phyloP scores from a whole-genome alignment of 2,329 filamentous ascomycete species.

The Fusarium continuum region DNA sequence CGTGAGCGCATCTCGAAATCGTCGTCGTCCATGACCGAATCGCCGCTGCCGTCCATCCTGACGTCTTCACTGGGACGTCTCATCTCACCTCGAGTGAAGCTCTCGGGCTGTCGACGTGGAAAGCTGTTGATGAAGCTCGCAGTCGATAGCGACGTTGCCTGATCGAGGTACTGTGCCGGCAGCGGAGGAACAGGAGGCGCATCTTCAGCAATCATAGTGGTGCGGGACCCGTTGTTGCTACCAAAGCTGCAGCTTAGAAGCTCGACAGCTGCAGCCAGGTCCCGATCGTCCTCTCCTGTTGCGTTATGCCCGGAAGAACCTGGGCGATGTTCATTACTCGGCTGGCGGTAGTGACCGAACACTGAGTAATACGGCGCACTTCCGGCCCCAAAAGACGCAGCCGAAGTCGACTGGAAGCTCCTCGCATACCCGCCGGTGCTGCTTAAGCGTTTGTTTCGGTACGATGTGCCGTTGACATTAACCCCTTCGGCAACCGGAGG shows the following conservation, averaged over 20 bases:
- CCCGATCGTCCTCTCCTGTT: constrained; percentile 83
- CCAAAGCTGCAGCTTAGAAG: constrained; percentile 91
- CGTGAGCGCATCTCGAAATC: constrained; percentile 70
- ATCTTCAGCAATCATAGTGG: constrained; percentile 71
- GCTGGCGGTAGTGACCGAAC: constrained; percentile 72
- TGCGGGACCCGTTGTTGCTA: constrained; percentile 74
- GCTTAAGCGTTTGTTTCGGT: constrained; percentile 68
- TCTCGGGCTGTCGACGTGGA: constrained; percentile 68
- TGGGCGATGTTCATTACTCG: constrained; percentile 79
- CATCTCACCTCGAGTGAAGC: constrained; percentile 68
- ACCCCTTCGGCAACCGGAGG: constrained; percentile 79
- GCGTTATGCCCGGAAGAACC: constrained; percentile 80
- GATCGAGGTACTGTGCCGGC: constrained; percentile 79
- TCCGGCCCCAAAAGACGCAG: constrained; percentile 58
- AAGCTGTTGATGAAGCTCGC: constrained; percentile 72
- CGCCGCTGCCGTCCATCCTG: constrained; percentile 73
- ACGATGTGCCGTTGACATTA: constrained; percentile 60
- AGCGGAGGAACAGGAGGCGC: constrained; percentile 89
- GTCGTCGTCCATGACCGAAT: constrained; percentile 72
- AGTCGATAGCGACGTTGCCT: constrained; percentile 64
- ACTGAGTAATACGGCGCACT: constrained; percentile 59
- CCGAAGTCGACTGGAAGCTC: constrained; percentile 80
- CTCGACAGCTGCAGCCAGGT: constrained; percentile 89
- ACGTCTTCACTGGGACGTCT: constrained; percentile 65
- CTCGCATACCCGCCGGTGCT: constrained; percentile 70